phyloP scores from a whole-genome alignment of 768 basidiomycete genomes.

The Serendipita sp. region DNA sequence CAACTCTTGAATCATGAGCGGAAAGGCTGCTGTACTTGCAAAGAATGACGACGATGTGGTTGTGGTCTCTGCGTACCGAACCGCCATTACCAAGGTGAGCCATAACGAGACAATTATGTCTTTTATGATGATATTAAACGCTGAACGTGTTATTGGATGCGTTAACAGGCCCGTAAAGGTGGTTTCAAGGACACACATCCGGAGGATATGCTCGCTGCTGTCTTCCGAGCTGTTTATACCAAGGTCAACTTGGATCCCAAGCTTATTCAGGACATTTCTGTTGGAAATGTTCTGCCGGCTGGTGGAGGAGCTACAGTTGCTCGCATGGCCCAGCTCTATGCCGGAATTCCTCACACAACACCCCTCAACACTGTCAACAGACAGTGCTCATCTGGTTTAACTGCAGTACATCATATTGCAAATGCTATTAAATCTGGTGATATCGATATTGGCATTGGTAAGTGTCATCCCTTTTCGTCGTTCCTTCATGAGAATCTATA shows the following conservation, averaged over 20 bases:
- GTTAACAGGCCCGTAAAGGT: slow-evolving; percentile 55
- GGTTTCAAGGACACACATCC: slow-evolving; percentile 84
- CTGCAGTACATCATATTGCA: slow-evolving; percentile 68
- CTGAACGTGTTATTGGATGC: not conserved
- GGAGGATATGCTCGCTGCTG: slow-evolving; percentile 62
- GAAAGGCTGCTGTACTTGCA: slow-evolving; percentile 45
- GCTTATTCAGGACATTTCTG: slow-evolving; percentile 68
- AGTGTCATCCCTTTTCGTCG: slow-evolving; percentile 15
- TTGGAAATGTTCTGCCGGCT: slow-evolving; percentile 80
- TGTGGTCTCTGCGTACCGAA: slow-evolving; percentile 74
- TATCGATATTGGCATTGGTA: slow-evolving; percentile 82
- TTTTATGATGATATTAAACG: not conserved
- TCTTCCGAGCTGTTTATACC: slow-evolving; percentile 58
- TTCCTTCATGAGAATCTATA: not conserved
- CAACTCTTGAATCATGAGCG: slow-evolving; percentile 11
- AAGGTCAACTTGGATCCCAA: slow-evolving; percentile 54
- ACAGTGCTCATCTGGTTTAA: slow-evolving; percentile 79
- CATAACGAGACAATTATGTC: not conserved
- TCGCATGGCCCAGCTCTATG: slow-evolving; percentile 73
- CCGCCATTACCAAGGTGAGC: slow-evolving; percentile 79
- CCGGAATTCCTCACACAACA: slow-evolving; percentile 66
- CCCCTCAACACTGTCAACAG: slow-evolving; percentile 74
- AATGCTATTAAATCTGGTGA: slow-evolving; percentile 62
- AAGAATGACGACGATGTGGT: slow-evolving; percentile 80
- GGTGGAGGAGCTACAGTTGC: slow-evolving; percentile 69